Evolutionary conservation across 1,284 basidiomycete genomes (phyloP).

Genomic region (Malassezia caprae): DNA sequence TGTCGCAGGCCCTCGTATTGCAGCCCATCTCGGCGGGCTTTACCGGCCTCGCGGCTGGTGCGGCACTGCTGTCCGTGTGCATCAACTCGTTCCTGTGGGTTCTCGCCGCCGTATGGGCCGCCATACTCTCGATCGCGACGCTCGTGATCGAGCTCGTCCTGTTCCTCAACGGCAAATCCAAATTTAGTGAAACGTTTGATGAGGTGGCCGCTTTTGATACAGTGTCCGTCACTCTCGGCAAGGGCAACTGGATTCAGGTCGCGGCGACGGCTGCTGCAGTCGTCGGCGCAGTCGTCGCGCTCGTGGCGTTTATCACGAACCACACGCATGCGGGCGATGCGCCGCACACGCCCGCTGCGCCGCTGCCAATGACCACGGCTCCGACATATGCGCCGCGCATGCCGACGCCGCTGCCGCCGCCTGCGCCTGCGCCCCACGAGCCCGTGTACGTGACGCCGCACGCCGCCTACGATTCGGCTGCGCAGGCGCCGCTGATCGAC

Average conservation of each 20-base stretch:
- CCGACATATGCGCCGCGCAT: neutral
- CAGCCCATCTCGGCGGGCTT: slow-evolving; percentile 37
- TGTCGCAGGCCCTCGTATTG: slow-evolving; percentile 31
- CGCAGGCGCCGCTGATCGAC: neutral
- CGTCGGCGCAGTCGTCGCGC: slow-evolving; percentile 29
- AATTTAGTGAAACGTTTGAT: neutral
- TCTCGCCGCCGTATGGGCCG: slow-evolving; percentile 29
- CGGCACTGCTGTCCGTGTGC: slow-evolving; percentile 32
- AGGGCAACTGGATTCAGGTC: slow-evolving; percentile 37
- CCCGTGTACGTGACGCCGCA: slow-evolving; percentile 14
- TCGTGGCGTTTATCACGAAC: slow-evolving; percentile 20
- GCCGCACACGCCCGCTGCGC: neutral
- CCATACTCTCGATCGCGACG: slow-evolving; percentile 25
- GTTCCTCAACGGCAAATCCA: slow-evolving; percentile 27
- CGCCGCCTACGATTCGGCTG: neutral
- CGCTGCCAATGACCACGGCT: neutral
- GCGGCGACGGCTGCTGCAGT: slow-evolving; percentile 31
- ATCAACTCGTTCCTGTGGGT: slow-evolving; percentile 33
- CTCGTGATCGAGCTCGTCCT: slow-evolving; percentile 32
- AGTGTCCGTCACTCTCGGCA: slow-evolving; percentile 19
- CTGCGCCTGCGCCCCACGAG: slow-evolving; percentile 19
- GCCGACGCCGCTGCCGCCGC: neutral
- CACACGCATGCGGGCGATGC: slow-evolving; percentile 20
- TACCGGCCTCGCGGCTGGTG: slow-evolving; percentile 29
- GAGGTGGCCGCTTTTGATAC: slow-evolving; percentile 10